phyloP scores from a whole-genome alignment of 1,284 basidiomycete genomes.

The Boletus semigastroideus region DNA sequence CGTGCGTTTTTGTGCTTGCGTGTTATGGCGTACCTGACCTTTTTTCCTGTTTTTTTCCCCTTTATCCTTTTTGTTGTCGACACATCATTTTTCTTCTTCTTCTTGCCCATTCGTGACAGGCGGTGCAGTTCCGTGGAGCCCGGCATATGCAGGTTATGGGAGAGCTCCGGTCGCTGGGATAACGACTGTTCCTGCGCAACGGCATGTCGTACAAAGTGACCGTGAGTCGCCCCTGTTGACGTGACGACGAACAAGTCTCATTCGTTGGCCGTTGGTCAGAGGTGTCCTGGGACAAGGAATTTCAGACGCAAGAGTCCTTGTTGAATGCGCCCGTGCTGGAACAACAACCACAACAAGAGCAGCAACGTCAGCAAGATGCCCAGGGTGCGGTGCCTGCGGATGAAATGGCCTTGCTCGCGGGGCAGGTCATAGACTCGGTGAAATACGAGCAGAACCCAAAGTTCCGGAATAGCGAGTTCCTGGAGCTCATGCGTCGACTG shows the following conservation, averaged over 20 bases:
- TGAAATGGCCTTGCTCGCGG: slow-evolving; percentile 76
- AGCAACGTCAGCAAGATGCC: slow-evolving; percentile 20
- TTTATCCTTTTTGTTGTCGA: background rate
- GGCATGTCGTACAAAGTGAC: slow-evolving; percentile 33
- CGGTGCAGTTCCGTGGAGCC: slow-evolving; percentile 40
- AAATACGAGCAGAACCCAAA: slow-evolving; percentile 77
- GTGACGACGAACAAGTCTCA: background rate
- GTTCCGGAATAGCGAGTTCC: slow-evolving; percentile 86
- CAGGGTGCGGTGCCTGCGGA: slow-evolving; percentile 40
- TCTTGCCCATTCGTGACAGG: slow-evolving; percentile 11
- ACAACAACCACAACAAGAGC: slow-evolving; percentile 8
- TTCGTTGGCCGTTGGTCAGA: slow-evolving; percentile 30
- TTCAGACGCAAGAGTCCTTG: slow-evolving; percentile 53
- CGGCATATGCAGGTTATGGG: slow-evolving; percentile 32
- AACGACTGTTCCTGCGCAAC: slow-evolving; percentile 34
- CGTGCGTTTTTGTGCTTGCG: slow-evolving; percentile 18
- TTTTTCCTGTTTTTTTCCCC: background rate
- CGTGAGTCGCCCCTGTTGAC: slow-evolving; percentile 30
- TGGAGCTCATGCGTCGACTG: slow-evolving; percentile 84
- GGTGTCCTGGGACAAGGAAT: slow-evolving; percentile 61
- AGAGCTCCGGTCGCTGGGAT: slow-evolving; percentile 41
- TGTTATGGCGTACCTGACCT: slow-evolving; percentile 9
- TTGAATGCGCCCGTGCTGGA: slow-evolving; percentile 14
- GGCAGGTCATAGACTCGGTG: slow-evolving; percentile 67
- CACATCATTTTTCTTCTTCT: background rate